phyloP scores from a whole-genome alignment of 108 stramenopile species.

The Parietichytrium sp. region DNA sequence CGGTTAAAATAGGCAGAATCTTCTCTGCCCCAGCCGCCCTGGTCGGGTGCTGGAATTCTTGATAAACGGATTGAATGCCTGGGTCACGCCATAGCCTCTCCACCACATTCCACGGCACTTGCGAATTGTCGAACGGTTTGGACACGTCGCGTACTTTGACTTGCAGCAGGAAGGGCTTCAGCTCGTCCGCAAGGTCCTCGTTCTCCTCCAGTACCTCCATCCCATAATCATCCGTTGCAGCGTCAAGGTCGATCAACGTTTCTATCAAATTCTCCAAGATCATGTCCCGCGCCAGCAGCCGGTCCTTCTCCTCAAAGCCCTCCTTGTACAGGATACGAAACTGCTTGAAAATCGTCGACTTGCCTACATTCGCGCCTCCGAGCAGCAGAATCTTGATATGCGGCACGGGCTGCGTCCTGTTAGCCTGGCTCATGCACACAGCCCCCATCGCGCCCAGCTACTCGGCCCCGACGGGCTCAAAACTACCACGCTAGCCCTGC shows the following conservation, averaged over 20 bases:
- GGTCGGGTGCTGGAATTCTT: conserved; percentile 20
- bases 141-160: neutral
- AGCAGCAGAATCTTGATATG: neutral
- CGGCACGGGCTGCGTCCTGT: neutral
- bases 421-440: too few relatives aligned
- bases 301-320: conserved; percentile 44
- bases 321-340: conserved; percentile 51
- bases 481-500: too few relatives aligned
- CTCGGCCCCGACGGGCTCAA: too few relatives aligned
- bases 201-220: neutral
- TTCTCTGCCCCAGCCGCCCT: neutral
- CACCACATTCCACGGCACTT: neutral
- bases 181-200: conserved; percentile 26
- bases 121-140: too few relatives aligned
- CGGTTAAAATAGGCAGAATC: neutral
- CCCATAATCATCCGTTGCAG: neutral
- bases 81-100: conserved; percentile 46
- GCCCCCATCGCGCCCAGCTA: too few relatives aligned
- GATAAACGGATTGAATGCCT: conserved; percentile 45
- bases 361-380: conserved; percentile 42
- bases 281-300: neutral
- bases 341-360: conserved; percentile 59
- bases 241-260: conserved; percentile 41
- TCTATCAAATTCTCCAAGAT: conserved; percentile 42
- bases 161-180: neutral